Percentiles rank a stretch among this genome's conserved stretches.
These are phyloP conservation scores for Moesziomyces antarcticus DNA, from an alignment of 1,284 basidiomycete species.

Conservation along the genomic window DNA sequence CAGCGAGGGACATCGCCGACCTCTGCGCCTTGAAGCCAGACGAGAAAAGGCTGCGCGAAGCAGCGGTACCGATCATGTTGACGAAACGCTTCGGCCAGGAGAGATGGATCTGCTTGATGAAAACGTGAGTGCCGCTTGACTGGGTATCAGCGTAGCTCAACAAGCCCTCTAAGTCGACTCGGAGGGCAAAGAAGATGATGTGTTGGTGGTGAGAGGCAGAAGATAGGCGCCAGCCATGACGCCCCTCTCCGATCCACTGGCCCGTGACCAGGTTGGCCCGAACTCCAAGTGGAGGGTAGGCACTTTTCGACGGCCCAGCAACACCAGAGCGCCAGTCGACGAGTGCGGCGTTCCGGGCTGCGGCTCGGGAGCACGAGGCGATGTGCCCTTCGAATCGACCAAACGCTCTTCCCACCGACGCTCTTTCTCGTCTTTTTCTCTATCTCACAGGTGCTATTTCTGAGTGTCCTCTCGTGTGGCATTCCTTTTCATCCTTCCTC, in stretches of 20 bases:
- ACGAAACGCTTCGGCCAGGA: background rate
- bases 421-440: too few species aligned
- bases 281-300: background rate
- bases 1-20: conserved; percentile 6
- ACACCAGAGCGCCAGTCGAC: background rate
- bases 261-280: background rate
- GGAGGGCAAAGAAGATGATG: background rate
- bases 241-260: too few species aligned
- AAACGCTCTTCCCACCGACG: background rate
- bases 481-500: too few species aligned
- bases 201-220: background rate
- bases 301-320: too few species aligned
- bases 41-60: conserved; percentile 25
- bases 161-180: conserved; percentile 22
- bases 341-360: background rate
- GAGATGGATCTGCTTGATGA: background rate
- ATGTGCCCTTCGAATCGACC: background rate
- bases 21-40: conserved; percentile 18
- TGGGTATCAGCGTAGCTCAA: background rate
- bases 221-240: background rate
- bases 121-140: background rate
- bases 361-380: background rate
- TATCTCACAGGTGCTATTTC: too few species aligned
- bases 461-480: too few species aligned
- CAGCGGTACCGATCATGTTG: conserved; percentile 37